Evolutionary conservation across 306 rosid genomes (phyloP).

Genomic region (Dryas drummondii): DNA sequence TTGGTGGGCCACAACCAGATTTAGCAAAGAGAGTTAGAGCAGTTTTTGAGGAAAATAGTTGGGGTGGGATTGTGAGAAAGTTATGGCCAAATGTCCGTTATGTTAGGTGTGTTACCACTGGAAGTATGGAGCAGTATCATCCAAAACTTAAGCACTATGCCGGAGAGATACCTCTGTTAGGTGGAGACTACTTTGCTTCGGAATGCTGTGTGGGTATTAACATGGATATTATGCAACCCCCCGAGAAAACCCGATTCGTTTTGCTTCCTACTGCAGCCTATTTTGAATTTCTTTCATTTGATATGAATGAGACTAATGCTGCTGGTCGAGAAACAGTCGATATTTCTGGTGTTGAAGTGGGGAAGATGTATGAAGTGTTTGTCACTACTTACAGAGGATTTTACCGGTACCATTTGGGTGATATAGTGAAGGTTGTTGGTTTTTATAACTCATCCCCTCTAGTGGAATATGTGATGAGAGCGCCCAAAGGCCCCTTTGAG

Average conservation of each 20-base stretch:
- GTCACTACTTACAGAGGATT: constrained; percentile 63
- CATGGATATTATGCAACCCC: constrained; percentile 52
- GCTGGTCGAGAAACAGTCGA: constrained; percentile 44
- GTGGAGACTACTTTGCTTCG: constrained; percentile 63
- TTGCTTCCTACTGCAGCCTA: constrained; percentile 65
- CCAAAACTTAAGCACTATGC: constrained; percentile 54
- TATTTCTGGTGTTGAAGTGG: constrained; percentile 45
- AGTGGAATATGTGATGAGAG: constrained; percentile 62
- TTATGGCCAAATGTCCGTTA: constrained; percentile 57
- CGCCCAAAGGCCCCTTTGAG: constrained; percentile 48
- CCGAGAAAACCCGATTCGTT: constrained; percentile 45
- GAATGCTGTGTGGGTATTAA: constrained; percentile 64
- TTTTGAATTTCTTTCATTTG: constrained; percentile 76
- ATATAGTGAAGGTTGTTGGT: constrained; percentile 60
- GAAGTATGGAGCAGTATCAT: constrained; percentile 61
- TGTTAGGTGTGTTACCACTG: constrained; percentile 58
- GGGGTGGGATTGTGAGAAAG: constrained; percentile 51
- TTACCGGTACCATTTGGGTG: constrained; percentile 60
- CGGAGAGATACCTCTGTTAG: constrained; percentile 52
- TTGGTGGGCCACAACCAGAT: constrained; percentile 57
- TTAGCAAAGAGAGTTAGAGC: constrained; percentile 45
- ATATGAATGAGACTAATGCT: constrained; percentile 30
- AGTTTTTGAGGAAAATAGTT: constrained; percentile 38
- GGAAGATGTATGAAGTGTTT: constrained; percentile 72
- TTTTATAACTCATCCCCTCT: constrained; percentile 52